A percentile compares a stretch with the other conserved stretches of the same genome.
Conservation (phyloP, 805 yeast species). For the Babjeviella inositovora region DNA sequence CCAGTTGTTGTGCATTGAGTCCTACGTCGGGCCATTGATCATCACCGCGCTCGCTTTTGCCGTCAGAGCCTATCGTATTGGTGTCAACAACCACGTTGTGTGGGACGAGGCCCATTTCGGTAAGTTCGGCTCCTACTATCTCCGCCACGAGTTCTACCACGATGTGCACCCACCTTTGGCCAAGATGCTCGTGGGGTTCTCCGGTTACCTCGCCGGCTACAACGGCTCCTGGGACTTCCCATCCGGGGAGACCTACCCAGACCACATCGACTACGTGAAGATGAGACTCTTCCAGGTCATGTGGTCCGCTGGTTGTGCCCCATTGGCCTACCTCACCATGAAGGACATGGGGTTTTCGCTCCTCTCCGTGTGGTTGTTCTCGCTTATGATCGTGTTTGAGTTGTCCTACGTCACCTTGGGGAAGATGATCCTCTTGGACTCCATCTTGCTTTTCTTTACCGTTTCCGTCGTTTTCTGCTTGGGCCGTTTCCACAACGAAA, state of each 20-base stretch:
- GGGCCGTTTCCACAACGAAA: conserved; percentile 52
- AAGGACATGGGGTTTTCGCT: conserved; percentile 59
- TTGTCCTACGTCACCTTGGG: conserved; percentile 73
- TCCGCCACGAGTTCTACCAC: conserved; percentile 78
- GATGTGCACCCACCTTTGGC: conserved; percentile 98
- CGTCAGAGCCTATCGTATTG: conserved; percentile 63
- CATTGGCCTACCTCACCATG: conserved; percentile 74
- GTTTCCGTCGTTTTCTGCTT: conserved; percentile 66
- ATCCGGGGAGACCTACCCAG: conserved; percentile 67
- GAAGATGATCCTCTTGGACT: conserved; percentile 80
- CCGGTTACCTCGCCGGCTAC: conserved; percentile 77
- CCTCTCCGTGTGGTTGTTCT: conserved; percentile 61
- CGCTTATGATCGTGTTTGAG: conserved; percentile 72
- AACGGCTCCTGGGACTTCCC: conserved; percentile 85
- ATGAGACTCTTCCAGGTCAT: conserved; percentile 84
- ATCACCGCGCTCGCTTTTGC: conserved; percentile 59
- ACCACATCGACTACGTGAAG: conserved; percentile 56
- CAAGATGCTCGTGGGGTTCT: conserved; percentile 78
- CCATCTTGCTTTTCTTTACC: conserved; percentile 82
- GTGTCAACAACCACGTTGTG: conserved; percentile 60
- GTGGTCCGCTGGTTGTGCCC: conserved; percentile 74
- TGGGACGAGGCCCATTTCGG: conserved; percentile 99
- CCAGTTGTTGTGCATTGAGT: too few relatives aligned
- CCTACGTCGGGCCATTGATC: too few relatives aligned
- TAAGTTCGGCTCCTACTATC: conserved; percentile 84